Evolutionary conservation across 2,329 filamentous ascomycete genomes (phyloP), one percentile per base, ranked within the genome.

Genomic region (Corinectria fuckeliana): DNA sequence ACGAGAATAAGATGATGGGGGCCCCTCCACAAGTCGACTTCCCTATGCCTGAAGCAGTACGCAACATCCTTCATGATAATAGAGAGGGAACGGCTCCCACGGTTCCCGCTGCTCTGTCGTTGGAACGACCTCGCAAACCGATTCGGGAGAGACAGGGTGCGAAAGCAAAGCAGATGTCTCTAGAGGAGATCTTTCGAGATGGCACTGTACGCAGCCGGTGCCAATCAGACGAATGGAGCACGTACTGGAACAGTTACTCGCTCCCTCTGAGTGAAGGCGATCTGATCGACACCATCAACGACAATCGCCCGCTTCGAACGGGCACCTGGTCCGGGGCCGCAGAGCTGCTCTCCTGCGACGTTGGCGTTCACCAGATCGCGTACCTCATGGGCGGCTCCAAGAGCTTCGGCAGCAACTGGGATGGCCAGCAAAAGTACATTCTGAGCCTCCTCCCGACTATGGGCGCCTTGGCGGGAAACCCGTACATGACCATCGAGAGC

Each of bases 401-500:
- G 10, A 20, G 72, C 60, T 16, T 9, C n/a, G 51, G 30, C 48
- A 48, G 51, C 47, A 70, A 67, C 58, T 69, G 65, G 67, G 68
- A 67, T 2, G 53, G 53, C 42, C 69, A 74, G 49, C 10, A 16
- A 10, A 21, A 45, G n/a, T 64, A 4, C 5, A 14, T 13, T 11
- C 39, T 42, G 11, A 14, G 11, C 20, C 11, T 42, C 20, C 21
- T 42, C 39, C 39, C 39, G 11, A 42, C 39, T 11, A 42, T 42
- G 39, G 14, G 6, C 11, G 2, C 13, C 11, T 3, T 4, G 7
- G 3, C 10, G 4, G 13, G 2, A 3, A 11, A 2, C 18, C 13
- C 20, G 9, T 26, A 5, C 20, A 42, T 42, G 45, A 75, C 73
- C 10, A 18, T 80, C 44, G 77, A 80, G 69, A 75, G 76, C 50